Base-by-base conservation (phyloP, 345 rosid genomes). In the Corchorus olitorius region DNA sequence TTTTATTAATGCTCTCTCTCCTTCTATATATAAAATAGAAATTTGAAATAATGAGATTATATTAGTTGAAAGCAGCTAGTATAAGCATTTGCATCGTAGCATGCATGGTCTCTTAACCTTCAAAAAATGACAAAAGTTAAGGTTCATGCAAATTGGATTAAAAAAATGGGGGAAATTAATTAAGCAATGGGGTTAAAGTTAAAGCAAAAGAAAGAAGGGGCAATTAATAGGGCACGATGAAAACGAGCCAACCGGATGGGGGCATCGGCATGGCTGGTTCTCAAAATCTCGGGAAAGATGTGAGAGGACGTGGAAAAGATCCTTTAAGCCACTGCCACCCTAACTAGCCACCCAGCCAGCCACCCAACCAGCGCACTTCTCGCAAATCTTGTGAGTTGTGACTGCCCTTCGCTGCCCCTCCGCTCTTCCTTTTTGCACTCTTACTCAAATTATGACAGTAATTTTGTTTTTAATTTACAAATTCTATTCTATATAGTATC, bases 201-300 rank as follows among this genome's bases (percentile, higher is more conserved):
- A 56, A 73, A 73, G 27, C 12, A 34, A 33, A 69, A 39, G 8
- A 6, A 11, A 39, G 9, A 43, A 27, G 15, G 20, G 6, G 3
- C 35, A 22, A 20, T 48, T 62, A 61, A 74, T 33, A 39, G 45
- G 45, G 61, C 73, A 69, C 64, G 68, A 56, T 39, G 80, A 55
- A 77, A 81, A 81, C 49, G 76, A 69, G 76, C 78, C 76, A 77
- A 54, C 76, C 78, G 27, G 27, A 1, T 27, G 27, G 27, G 27
- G 27, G 46, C 46, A n/a, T 62, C 65, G 43, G 43, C 50, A 33
- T 16, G 65, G 46, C 59, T 70, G 73, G 41, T 22, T 33, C 75
- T 77, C 62, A 70, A 74, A 74, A 81, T 77, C 79, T 78, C 79
- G 76, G 74, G 74, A 75, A 70, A 77, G 50, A 70, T 56, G 74